A percentile compares a stretch with the other conserved stretches of the same genome.
Evolutionary conservation across 495 filamentous ascomycete species (phyloP).

Genomic region (Podospora comata): DNA sequence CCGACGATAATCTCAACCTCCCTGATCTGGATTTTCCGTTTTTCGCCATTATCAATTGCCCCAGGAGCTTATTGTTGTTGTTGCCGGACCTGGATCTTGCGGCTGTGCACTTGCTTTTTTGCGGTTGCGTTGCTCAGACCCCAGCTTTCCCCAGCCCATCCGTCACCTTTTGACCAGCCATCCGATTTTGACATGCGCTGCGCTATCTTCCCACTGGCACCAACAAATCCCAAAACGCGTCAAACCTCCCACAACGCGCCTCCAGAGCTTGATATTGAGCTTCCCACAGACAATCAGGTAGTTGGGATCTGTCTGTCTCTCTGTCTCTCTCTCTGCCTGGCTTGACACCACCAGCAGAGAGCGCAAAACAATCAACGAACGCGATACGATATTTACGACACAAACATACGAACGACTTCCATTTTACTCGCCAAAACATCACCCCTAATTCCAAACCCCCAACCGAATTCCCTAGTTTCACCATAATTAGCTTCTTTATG

Average conservation of each 20-base stretch:
- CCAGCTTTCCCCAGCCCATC: background rate
- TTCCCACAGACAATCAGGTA: background rate
- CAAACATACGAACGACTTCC: background rate
- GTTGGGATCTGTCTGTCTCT: background rate
- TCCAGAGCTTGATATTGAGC: background rate
- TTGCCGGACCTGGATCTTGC: background rate
- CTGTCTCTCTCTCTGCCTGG: background rate
- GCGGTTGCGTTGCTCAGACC: slow-evolving; percentile 8
- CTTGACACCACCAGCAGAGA: background rate
- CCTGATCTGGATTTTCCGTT: background rate
- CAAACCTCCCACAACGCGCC: slow-evolving; percentile 7
- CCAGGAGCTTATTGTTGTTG: background rate
- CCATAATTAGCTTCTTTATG: slow-evolving; percentile 23
- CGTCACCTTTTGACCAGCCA: slow-evolving; percentile 18
- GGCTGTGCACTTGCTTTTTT: slow-evolving; percentile 2
- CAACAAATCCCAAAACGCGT: slow-evolving; percentile 6
- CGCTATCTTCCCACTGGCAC: slow-evolving; percentile 2
- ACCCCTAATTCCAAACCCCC: background rate
- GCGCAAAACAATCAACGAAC: slow-evolving; percentile 3
- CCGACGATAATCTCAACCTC: slow-evolving; percentile 3
- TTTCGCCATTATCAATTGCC: background rate
- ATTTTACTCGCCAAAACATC: background rate
- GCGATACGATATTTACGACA: background rate
- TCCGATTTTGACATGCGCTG: slow-evolving; percentile 19
- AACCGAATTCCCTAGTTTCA: slow-evolving; percentile 14